These are phyloP conservation scores for Sclerotinia minor DNA, from an alignment of 2,329 filamentous ascomycete genomes.

Conservation along the genomic window DNA sequence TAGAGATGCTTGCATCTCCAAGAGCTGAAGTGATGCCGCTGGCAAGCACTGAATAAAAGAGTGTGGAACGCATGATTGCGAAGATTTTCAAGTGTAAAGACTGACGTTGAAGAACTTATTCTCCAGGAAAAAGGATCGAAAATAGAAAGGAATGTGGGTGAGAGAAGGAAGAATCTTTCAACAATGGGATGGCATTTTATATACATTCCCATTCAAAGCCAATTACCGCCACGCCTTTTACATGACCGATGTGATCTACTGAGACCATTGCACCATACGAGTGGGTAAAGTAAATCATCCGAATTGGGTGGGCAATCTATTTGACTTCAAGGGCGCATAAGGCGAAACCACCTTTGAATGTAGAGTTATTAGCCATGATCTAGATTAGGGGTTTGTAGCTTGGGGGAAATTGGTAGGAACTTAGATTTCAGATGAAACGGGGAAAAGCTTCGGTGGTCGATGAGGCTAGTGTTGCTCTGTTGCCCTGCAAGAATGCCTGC, in stretches of 20 bases:
- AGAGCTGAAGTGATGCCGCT: slow-evolving; percentile 29
- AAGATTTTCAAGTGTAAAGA: slow-evolving; percentile 20
- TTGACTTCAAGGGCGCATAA: neutral
- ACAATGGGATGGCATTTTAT: neutral
- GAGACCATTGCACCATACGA: slow-evolving; percentile 6
- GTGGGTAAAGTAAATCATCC: neutral
- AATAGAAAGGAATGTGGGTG: slow-evolving; percentile 1
- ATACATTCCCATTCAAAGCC: neutral
- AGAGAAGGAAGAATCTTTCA: neutral
- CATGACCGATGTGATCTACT: neutral
- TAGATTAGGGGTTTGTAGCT: neutral
- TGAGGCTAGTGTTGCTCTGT: neutral
- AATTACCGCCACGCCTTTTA: neutral
- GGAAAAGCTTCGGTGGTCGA: too few relatives aligned
- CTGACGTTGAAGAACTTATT: slow-evolving; percentile 9
- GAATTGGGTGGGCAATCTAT: neutral
- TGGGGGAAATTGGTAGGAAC: neutral
- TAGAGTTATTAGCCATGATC: too few relatives aligned
- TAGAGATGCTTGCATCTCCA: slow-evolving; percentile 32
- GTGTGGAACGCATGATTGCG: slow-evolving; percentile 31
- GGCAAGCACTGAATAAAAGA: slow-evolving; percentile 33
- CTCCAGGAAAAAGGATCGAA: slow-evolving; percentile 2
- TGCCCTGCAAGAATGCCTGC: neutral
- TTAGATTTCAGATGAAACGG: neutral
- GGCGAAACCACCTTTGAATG: neutral